Evolutionary conservation across 164 flowering plant genomes (phyloP), one percentile per base, ranked within the genome.

Genomic region (Berberis thunbergii): DNA sequence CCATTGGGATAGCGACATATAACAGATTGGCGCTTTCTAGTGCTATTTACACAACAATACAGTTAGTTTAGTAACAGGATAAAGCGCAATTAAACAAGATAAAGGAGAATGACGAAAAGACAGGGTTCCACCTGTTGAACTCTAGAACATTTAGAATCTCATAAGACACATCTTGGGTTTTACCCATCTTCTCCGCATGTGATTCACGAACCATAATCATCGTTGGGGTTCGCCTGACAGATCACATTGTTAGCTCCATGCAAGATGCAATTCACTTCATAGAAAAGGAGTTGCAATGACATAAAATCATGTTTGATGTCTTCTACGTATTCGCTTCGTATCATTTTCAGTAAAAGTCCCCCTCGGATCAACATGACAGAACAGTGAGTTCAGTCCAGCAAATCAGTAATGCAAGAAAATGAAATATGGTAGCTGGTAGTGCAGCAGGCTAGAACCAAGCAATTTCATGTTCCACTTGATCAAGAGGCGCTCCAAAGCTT

Each of bases 21-120:
- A 77, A 94, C 99, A 65, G 99, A 91, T 70, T 94, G 99, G 67
- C 99, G 97, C 84, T 94, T 94, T 84, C 99, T 84, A 49, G 86
- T 80, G 74, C 99, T 94, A 64, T 67, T 72, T 49, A 63, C 61
- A 66, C 61, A 68, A 56, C 60, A 73, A 43, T 38, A 62, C 8
- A 54, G 66, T 63, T 67, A 57, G 54, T 63, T 57, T 6, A 67
- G n/a, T 38, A 56, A 6, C 63, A 64, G 2, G 57, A 38, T 59
- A 71, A 46, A 10, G 45, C 13, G 38, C 6, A 41, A 10, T 6
- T 26, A 65, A 39, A 69, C 5, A 40, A 43, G 45, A 49, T 13
- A 11, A 41, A 50, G 66, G 41, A 56, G 45, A 13, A 49, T 13
- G 52, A 62, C 46, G 64, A 57, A 26, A 26, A 26, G 26, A 26